Percentiles rank a stretch among this genome's conserved stretches.
Conservation (phyloP, 2,329 filamentous ascomycete species). For the Incumbomyces delicatus region DNA sequence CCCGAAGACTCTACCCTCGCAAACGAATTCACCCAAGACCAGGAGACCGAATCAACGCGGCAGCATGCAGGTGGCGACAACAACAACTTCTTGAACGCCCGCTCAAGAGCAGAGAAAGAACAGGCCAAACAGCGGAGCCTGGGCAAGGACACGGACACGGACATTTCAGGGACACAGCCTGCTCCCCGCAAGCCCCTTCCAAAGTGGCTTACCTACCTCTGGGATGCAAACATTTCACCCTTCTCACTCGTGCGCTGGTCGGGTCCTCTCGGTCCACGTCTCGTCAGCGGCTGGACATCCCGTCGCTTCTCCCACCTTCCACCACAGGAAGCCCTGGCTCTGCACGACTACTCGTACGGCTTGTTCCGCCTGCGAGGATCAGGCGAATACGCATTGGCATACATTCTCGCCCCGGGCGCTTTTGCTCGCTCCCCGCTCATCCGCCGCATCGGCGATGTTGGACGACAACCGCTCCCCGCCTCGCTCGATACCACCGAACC, state of each 20-base stretch:
- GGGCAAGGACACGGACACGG: neutral
- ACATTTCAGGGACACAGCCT: constrained; percentile 23
- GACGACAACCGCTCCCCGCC: constrained; percentile 51
- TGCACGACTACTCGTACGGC: constrained; percentile 90
- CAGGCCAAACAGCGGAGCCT: constrained; percentile 16
- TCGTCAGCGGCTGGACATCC: constrained; percentile 91
- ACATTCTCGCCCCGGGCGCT: constrained; percentile 86
- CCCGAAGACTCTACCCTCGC: constrained; percentile 61
- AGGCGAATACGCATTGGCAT: constrained; percentile 86
- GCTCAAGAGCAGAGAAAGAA: constrained; percentile 29
- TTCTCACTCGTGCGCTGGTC: constrained; percentile 83
- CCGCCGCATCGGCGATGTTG: constrained; percentile 74
- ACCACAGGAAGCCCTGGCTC: constrained; percentile 63
- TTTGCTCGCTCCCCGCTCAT: constrained; percentile 84
- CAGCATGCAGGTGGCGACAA: constrained; percentile 34
- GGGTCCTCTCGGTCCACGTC: constrained; percentile 78
- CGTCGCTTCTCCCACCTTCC: constrained; percentile 86
- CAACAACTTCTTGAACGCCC: constrained; percentile 47
- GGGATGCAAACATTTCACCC: constrained; percentile 94
- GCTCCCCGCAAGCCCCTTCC: constrained; percentile 56
- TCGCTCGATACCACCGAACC: constrained; percentile 12
- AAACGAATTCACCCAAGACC: constrained; percentile 71
- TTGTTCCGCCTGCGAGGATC: constrained; percentile 87
- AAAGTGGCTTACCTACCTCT: constrained; percentile 83
- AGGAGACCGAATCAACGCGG: constrained; percentile 38